Evolutionary conservation across 345 rosid genomes (phyloP).

Genomic region (Odontarrhena argentea): DNA sequence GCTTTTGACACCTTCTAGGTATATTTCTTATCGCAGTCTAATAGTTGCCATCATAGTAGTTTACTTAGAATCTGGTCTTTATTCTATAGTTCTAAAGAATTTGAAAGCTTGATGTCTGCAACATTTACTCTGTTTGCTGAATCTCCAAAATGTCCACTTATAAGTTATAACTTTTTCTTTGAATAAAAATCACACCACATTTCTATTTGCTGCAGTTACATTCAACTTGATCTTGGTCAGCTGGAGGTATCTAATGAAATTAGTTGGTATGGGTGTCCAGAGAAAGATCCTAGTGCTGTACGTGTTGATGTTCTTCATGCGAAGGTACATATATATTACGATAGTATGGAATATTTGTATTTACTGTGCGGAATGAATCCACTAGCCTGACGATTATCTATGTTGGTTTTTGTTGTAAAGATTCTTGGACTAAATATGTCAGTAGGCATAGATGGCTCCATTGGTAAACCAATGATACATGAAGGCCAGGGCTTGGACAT

Average conservation of each 20-base stretch:
- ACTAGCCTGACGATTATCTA: constrained; percentile 26
- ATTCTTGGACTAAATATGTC: constrained; percentile 93
- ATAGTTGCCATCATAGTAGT: constrained; percentile 21
- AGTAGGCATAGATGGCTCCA: constrained; percentile 75
- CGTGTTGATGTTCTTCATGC: constrained; percentile 93
- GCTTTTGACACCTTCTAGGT: constrained; percentile 7
- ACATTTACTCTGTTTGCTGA: constrained; percentile 13
- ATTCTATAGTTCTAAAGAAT: constrained; percentile 8
- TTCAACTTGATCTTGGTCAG: constrained; percentile 94
- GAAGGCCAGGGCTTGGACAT: constrained; percentile 89
- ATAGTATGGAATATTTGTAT: constrained; percentile 15
- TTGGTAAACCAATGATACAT: constrained; percentile 88
- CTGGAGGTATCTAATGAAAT: constrained; percentile 86
- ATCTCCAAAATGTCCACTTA: constrained; percentile 9
- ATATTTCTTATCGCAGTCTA: constrained; percentile 7
- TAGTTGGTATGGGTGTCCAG: constrained; percentile 88
- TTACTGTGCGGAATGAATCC: constrained; percentile 21
- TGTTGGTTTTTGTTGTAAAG: constrained; percentile 50
- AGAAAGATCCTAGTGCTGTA: constrained; percentile 90
- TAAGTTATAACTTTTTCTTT: constrained; percentile 15
- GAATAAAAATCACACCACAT: constrained; percentile 18
- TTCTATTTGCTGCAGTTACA: constrained; percentile 63
- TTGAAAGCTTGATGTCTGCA: constrained; percentile 30
- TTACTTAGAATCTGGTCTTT: constrained; percentile 14
- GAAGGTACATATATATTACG: constrained; percentile 56